phyloP scores from a whole-genome alignment of 495 filamentous ascomycete genomes.

The Echria macrotheca region DNA sequence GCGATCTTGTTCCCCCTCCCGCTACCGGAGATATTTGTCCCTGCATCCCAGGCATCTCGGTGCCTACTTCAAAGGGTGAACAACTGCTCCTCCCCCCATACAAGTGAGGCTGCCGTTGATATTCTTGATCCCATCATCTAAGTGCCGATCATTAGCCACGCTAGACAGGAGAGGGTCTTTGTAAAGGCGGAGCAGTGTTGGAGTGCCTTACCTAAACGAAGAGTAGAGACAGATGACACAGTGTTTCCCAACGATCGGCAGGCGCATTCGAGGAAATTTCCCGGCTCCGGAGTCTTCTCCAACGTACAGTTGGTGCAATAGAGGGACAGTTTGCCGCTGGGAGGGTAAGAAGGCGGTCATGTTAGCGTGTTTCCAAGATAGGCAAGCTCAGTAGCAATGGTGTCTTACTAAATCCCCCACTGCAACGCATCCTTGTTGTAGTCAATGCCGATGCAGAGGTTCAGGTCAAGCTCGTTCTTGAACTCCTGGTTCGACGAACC shows the following conservation, averaged over 20 bases:
- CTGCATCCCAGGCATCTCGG: no score
- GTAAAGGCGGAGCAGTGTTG: no score
- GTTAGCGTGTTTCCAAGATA: background rate
- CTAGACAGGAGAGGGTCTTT: no score
- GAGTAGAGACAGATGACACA: no score
- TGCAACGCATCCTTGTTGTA: slow-evolving; percentile 1
- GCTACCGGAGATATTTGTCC: no score
- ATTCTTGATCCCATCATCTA: slow-evolving; percentile 24
- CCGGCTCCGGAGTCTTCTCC: no score
- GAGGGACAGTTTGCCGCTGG: slow-evolving; percentile 19
- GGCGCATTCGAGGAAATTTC: slow-evolving; percentile 6
- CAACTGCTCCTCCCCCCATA: no score
- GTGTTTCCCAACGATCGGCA: slow-evolving; percentile 5
- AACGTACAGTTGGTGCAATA: slow-evolving; percentile 21
- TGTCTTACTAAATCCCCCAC: slow-evolving; percentile 13
- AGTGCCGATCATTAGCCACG: background rate
- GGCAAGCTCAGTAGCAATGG: background rate
- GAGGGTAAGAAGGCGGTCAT: background rate
- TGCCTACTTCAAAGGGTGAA: no score
- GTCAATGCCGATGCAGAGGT: slow-evolving; percentile 21
- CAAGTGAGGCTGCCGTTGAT: slow-evolving; percentile 19
- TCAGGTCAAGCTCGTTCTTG: slow-evolving; percentile 16
- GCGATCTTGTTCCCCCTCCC: no score
- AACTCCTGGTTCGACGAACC: no score
- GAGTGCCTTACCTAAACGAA: background rate